A percentile compares a stretch with the other conserved stretches of the same genome.
Evolutionary conservation across 2,329 filamentous ascomycete species (phyloP).

Genomic region (Phaeophleospora eucalypticola): DNA sequence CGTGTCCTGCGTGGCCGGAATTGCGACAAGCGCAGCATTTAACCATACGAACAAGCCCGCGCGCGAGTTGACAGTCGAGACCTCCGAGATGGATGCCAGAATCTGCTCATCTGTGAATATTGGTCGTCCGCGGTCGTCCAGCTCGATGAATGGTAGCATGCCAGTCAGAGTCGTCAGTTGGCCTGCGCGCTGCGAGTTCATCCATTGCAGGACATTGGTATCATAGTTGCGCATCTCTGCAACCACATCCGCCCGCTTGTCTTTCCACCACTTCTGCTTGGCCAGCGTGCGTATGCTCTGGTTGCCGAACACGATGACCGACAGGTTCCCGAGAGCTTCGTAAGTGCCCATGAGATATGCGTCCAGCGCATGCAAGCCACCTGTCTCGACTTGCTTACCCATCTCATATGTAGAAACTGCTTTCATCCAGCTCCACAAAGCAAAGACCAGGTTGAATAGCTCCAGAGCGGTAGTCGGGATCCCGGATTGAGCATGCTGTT

Average conservation of each 20-base stretch:
- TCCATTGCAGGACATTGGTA: constrained; percentile 31
- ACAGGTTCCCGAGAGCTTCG: constrained; percentile 31
- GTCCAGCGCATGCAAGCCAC: constrained; percentile 25
- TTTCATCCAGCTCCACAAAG: constrained; percentile 29
- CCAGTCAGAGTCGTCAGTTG: constrained; percentile 27
- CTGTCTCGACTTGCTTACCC: constrained; percentile 27
- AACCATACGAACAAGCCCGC: constrained; percentile 82
- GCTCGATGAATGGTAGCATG: constrained; percentile 59
- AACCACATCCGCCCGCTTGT: constrained; percentile 23
- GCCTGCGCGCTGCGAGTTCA: constrained; percentile 29
- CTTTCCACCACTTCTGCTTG: constrained; percentile 31
- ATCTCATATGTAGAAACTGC: constrained; percentile 28
- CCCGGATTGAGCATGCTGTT: constrained; percentile 21
- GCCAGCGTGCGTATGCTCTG: constrained; percentile 21
- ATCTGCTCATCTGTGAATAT: constrained; percentile 58
- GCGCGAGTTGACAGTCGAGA: constrained; percentile 69
- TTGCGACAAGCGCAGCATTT: constrained; percentile 73
- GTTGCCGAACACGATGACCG: constrained; percentile 28
- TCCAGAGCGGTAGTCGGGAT: constrained; percentile 18
- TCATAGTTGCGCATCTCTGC: constrained; percentile 32
- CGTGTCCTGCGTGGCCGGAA: constrained; percentile 78
- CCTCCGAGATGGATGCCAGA: constrained; percentile 44
- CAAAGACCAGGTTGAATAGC: constrained; percentile 20
- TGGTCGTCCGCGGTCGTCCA: constrained; percentile 59
- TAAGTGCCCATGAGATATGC: constrained; percentile 24